Conservation (phyloP, 768 basidiomycete species). For the Boletus tomentosulus region DNA sequence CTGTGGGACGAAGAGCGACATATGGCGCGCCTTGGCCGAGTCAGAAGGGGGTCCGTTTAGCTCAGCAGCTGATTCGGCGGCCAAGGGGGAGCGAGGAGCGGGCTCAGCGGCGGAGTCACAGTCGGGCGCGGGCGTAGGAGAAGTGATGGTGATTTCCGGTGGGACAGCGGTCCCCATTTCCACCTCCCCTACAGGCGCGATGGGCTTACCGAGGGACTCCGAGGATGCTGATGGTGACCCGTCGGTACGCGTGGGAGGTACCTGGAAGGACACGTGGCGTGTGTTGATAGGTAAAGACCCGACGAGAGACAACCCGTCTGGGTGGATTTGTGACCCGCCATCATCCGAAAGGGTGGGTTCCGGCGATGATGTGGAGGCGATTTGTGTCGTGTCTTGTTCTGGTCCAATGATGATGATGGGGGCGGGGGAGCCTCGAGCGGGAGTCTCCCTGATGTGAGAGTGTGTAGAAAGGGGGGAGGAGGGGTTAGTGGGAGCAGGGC, state of each 20-base stretch:
- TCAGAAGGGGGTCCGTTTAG: not conserved
- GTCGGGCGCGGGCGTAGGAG: not conserved
- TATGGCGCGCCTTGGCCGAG: not conserved
- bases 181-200: not conserved
- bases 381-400: not conserved
- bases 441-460: not conserved
- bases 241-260: not conserved
- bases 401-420: constrained; percentile 10
- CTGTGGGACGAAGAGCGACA: constrained; percentile 13
- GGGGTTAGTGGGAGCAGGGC: not conserved
- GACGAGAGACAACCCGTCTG: not conserved
- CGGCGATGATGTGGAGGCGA: not conserved
- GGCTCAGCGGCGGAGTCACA: not conserved
- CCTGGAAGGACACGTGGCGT: constrained; percentile 10
- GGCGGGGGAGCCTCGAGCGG: not conserved
- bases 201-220: not conserved
- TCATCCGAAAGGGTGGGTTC: not conserved
- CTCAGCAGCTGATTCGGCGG: not conserved
- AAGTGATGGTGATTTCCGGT: not conserved
- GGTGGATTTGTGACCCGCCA: not conserved
- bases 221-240: not conserved
- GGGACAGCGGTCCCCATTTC: not conserved
- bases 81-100: not conserved
- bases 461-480: not conserved
- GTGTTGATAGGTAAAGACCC: not conserved